Base-by-base conservation (phyloP, 345 rosid species). In the Reutealis trisperma region DNA sequence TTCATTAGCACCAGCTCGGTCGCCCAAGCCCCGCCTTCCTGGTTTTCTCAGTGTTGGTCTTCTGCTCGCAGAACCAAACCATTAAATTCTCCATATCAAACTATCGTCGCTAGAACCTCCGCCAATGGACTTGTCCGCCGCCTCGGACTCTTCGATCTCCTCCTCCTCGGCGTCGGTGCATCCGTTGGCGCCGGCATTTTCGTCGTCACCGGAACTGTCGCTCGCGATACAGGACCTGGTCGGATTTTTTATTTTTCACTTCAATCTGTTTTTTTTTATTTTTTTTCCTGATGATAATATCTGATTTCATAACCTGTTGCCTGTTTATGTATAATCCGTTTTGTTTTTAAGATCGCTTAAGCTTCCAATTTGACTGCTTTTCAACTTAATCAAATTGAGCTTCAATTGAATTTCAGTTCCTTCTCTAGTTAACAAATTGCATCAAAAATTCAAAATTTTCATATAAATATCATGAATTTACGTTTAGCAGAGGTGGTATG, bases 221-320 rank as follows among this genome's bases (percentile, higher is more conserved):
- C 99, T 74, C 96, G 90, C 8, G 99, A 96, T 47, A 92, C 93
- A 0, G 99, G 99, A 52, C 99, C 98, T 5, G 99, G 99, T 96
- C 55, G 52, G 89, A 74, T 21, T 22, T 78, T n/a, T 18, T 32
- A 21, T n/a, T 55, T 51, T 6, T 13, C 25, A 55, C 32, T 58
- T 21, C 45, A 25, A 24, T 30, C 13, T 62, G 24, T 41, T 2
- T 19, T 45, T 70, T 63, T 19, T 22, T 22, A 42, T 24, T 47
- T 24, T 13, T 19, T 1, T 16, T 15, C 19, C 19, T 54, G 8
- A 16, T 54, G 1, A 18, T 54, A 5, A 54, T 16, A 18, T 54
- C 59, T 54, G 51, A 47, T 47, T 47, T 47, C 51, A 47, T 12
- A 2, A 8, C 1, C 51, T 47, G 14, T 9, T 47, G 51, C 14